Base-by-base conservation (phyloP, 2,329 filamentous ascomycete species). In the Colletotrichum paranaense region DNA sequence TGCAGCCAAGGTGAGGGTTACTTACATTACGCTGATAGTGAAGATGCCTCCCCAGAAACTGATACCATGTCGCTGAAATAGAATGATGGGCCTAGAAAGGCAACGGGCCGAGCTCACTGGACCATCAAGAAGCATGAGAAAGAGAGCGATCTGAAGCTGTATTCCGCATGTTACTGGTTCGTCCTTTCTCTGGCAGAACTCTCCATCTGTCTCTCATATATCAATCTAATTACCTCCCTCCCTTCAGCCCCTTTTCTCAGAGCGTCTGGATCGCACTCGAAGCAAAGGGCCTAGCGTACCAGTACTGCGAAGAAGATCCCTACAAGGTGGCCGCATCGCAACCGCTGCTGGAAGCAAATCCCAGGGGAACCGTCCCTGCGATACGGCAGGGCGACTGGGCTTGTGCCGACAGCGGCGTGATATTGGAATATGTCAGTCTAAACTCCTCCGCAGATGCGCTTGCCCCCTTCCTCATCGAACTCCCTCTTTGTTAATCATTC, bases 261-360 rank as follows among this genome's bases (percentile, higher is more conserved):
- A 91, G 94, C 22, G 93, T 97, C 30, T 97, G 95, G 95, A 97
- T 97, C 75, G 93, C 94, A 1, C 87, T 97, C 46, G 94, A 97
- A 81, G 87, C 92, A 77, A 97, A 97, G 80, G 88, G 90, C 22
- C 87, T 97, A 9, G 85, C 89, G 49, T 97, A 97, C 79, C 94
- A 97, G 80, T 97, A 97, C 82, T 92, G 95, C 77, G 95, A 97
- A 82, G 91, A 94, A 58, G 93, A 97, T 78, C 93, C 94, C 8
- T 95, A 94, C 79, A 90, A 92, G 76, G 93, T 93, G 75, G 93
- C 91, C 4, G 81, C 80, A 30, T 79, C 90, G 9, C 79, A 80
- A 55, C 79, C 82, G 16, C 84, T 96, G 35, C 86, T 95, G 28
- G 93, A 95, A 75, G 90, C 95, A 63, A 96, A 95, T 76, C 93